These are phyloP conservation scores for Lecanicillium sp. DNA, from an alignment of 2,329 filamentous ascomycete species.

Conservation along the genomic window DNA sequence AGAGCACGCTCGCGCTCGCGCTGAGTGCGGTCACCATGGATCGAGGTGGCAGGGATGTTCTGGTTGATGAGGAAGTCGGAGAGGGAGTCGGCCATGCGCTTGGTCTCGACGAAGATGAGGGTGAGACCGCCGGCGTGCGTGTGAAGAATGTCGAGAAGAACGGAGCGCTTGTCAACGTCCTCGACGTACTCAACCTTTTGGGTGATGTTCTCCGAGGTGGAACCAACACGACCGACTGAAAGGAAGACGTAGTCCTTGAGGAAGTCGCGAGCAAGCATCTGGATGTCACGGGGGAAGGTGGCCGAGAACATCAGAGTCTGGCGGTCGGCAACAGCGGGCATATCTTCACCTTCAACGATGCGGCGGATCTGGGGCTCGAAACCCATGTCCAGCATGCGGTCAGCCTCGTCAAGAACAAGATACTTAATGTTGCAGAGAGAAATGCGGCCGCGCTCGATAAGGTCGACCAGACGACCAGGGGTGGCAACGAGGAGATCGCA, in stretches of 20 bases:
- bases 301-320: slow-evolving; percentile 99
- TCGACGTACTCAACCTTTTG: slow-evolving; percentile 98
- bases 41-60: slow-evolving; percentile 94
- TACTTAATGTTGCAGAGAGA: slow-evolving; percentile 99
- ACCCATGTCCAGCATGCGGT: slow-evolving; percentile 99
- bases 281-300: slow-evolving; percentile 97
- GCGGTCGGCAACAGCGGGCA: slow-evolving; percentile 74
- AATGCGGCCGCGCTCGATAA: slow-evolving; percentile 97
- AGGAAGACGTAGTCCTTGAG: slow-evolving; percentile 99
- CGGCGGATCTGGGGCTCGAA: slow-evolving; percentile 99
- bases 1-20: slow-evolving; percentile 96
- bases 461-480: slow-evolving; percentile 90
- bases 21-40: slow-evolving; percentile 97
- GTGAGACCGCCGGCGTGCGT: slow-evolving; percentile 84
- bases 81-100: slow-evolving; percentile 97
- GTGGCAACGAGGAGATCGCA: slow-evolving; percentile 97
- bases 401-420: slow-evolving; percentile 95
- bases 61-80: slow-evolving; percentile 99
- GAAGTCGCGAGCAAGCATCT: slow-evolving; percentile 98
- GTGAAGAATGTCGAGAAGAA: slow-evolving; percentile 94
- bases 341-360: slow-evolving; percentile 97
- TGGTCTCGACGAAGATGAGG: slow-evolving; percentile 97
- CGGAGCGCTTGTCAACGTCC: slow-evolving; percentile 94
- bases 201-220: slow-evolving; percentile 99
- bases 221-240: slow-evolving; percentile 96